These are phyloP conservation scores for Pichia heedii DNA, from an alignment of 805 yeast species.

Conservation along the genomic window DNA sequence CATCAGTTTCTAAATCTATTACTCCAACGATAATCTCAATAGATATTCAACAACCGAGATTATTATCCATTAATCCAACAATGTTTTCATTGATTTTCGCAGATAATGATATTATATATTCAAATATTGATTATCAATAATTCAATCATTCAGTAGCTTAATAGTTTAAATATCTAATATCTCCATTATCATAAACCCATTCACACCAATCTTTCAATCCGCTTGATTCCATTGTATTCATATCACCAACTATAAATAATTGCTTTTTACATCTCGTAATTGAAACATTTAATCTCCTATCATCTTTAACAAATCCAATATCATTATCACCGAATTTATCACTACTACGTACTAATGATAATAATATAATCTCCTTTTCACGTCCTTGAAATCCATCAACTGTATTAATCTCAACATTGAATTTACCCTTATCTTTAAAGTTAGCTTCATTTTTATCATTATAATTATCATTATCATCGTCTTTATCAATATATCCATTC, in stretches of 20 bases:
- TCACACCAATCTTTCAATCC: constrained; percentile 54
- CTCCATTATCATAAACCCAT: constrained; percentile 61
- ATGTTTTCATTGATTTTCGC: background rate
- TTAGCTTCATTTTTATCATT: background rate
- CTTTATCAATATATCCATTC: constrained; percentile 13
- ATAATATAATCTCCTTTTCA: constrained; percentile 79
- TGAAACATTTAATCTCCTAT: constrained; percentile 81
- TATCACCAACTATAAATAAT: constrained; percentile 77
- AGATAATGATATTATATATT: background rate
- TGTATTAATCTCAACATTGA: constrained; percentile 67
- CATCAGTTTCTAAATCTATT: background rate
- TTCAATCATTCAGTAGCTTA: no score
- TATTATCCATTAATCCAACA: background rate
- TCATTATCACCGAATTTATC: constrained; percentile 34
- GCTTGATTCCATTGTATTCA: constrained; percentile 51
- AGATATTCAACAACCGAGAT: constrained; percentile 27
- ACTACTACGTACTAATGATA: constrained; percentile 79
- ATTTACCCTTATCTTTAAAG: constrained; percentile 15
- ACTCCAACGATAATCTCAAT: background rate
- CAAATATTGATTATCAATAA: background rate
- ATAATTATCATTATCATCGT: constrained; percentile 4
- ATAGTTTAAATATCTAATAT: constrained; percentile 45
- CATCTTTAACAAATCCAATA: constrained; percentile 77
- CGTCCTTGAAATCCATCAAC: constrained; percentile 97
- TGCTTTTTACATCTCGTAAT: constrained; percentile 86